Evolutionary conservation across 2,329 filamentous ascomycete species (phyloP), one percentile per base, ranked within the genome.

Genomic region (Rhinocladiella similis): DNA sequence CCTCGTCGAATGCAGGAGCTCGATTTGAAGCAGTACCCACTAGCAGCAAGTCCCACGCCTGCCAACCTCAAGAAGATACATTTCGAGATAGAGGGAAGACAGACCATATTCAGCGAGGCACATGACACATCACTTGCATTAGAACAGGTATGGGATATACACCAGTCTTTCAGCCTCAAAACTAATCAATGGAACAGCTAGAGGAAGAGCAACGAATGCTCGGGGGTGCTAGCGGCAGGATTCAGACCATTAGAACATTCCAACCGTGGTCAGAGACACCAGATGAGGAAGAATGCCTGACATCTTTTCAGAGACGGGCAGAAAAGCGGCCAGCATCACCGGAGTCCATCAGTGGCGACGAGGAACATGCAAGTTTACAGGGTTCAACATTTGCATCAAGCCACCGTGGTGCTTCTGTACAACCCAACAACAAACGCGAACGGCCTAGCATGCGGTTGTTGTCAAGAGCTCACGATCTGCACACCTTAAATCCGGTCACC

Each of bases 1-100:
- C 88, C 90, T 20, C 83, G 84, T 51, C 83, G 85, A 50, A 80
- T 91, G 33, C 78, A 83, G 57, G 82, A 86, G 52, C 83, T 96
- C 56, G 91, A 97, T 72, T 81, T 88, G 13, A 96, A 95, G 71
- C 85, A 94, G 66, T 99, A 96, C 71, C 94, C 94, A 38, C 79
- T 99, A 27, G 93, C 93, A 36, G 82, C 83, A 60, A 86, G 89
- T 48, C 88, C 90, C 1, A 96, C 92, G 1, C 94, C 94, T 1
- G 83, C 85, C 14, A 86, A 89, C 50, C 77, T 99, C 58, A 84
- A 85, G 61, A 86, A 85, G 54, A 88, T 97, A 69, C 86, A 83
- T 39, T 92, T 96, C 65, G 84, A 87, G 50, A 76, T 89, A 35
- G 83, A 83, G 47, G 83, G 84, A 43, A 77, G 79, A 56, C 76